Evolutionary conservation across 225 moss, liverwort and hornwort species (phyloP).

Genomic region (Polytrichum formosum): DNA sequence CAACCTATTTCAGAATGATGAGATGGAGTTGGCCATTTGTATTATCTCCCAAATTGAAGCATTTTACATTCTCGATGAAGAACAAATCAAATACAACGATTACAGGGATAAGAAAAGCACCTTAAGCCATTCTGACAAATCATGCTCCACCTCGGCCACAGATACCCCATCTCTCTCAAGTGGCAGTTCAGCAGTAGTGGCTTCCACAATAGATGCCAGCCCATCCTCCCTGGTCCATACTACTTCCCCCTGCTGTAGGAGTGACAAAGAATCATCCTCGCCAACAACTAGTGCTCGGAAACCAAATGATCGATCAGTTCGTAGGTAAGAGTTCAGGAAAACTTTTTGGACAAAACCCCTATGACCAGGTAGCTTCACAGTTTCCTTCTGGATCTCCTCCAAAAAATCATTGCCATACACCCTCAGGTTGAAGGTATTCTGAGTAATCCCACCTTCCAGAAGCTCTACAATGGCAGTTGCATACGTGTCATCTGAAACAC

Average conservation of each 20-base stretch:
- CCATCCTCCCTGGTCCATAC: conserved; percentile 98
- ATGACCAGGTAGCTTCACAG: conserved; percentile 64
- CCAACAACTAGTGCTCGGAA: conserved; percentile 93
- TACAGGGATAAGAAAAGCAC: conserved; percentile 20
- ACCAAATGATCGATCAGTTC: conserved; percentile 87
- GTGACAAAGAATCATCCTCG: conserved; percentile 86
- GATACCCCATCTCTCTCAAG: conserved; percentile 81
- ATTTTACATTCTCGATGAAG: no score
- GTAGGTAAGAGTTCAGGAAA: conserved; percentile 90
- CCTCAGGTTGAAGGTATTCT: conserved; percentile 53
- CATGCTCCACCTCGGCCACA: conserved; percentile 88
- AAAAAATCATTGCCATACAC: conserved; percentile 63
- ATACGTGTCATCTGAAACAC: conserved; percentile 65
- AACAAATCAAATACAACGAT: no score
- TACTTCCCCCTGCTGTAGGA: conserved; percentile 95
- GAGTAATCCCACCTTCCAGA: conserved; percentile 28
- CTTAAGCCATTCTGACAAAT: conserved; percentile 87
- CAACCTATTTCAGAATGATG: no score
- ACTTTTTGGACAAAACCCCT: conserved; percentile 68
- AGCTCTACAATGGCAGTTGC: conserved; percentile 65
- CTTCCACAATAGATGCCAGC: conserved; percentile 78
- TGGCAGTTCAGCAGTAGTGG: conserved; percentile 71
- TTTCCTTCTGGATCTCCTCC: conserved; percentile 67
- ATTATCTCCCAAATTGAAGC: no score
- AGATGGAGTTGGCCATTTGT: no score